phyloP scores from a whole-genome alignment of 768 basidiomycete genomes.

The Suillus alpinus region DNA sequence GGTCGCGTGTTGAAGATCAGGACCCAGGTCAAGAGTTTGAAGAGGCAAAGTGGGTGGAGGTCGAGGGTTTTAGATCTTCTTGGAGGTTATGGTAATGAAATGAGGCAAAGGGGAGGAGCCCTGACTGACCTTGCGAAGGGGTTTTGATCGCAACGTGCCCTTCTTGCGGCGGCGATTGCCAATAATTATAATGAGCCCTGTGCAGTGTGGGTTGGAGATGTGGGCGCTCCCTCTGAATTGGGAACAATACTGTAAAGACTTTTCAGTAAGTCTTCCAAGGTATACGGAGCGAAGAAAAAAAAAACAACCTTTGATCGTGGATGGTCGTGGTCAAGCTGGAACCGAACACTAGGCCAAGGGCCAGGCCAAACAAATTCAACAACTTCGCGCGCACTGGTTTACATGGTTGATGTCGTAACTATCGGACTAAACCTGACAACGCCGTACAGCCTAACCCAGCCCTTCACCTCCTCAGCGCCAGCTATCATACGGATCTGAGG shows the following conservation, averaged over 20 bases:
- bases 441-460: background rate
- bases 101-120: conserved; percentile 58
- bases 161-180: conserved; percentile 51
- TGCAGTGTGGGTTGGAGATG: conserved; percentile 18
- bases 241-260: conserved; percentile 9
- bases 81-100: conserved; percentile 38
- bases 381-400: conserved; percentile 29
- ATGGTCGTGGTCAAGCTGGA: conserved; percentile 18
- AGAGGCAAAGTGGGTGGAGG: conserved; percentile 30
- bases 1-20: conserved; percentile 38
- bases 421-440: conserved; percentile 8
- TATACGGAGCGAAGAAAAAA: conserved; percentile 9
- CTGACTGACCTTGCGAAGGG: conserved; percentile 42
- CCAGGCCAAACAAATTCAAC: background rate
- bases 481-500: background rate
- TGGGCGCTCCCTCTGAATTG: conserved; percentile 16
- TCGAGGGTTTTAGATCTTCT: conserved; percentile 35
- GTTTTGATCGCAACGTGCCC: conserved; percentile 84
- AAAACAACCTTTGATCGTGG: conserved; percentile 9
- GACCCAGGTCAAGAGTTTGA: conserved; percentile 25
- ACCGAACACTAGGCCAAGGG: conserved; percentile 1
- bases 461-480: background rate
- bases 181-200: conserved; percentile 34
- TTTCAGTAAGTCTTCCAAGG: too few species aligned
- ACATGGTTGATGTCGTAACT: conserved; percentile 30